These are phyloP conservation scores for Aspergillus homomorphus DNA, from an alignment of 495 filamentous ascomycete genomes.

Conservation along the genomic window DNA sequence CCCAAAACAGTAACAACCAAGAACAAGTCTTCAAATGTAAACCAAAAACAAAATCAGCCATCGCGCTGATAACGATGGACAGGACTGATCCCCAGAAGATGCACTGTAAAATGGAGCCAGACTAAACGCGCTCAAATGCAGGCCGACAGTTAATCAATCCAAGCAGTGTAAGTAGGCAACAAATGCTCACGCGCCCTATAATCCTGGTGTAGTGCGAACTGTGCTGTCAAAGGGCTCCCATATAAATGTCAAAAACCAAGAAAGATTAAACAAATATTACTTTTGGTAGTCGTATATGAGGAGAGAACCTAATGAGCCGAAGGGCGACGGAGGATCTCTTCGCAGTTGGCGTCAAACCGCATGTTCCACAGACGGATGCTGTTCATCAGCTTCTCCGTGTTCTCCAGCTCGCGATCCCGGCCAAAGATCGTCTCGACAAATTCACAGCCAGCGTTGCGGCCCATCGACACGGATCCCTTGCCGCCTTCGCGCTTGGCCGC, in stretches of 20 bases:
- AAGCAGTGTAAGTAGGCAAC: neutral
- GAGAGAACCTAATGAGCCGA: slow-evolving; percentile 7
- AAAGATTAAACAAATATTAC: slow-evolving; percentile 6
- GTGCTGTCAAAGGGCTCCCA: neutral
- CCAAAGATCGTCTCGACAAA: slow-evolving; percentile 98
- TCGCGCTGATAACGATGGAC: slow-evolving; percentile 16
- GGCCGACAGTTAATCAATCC: slow-evolving; percentile 14
- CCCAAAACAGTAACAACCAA: slow-evolving; percentile 20
- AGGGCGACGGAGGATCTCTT: slow-evolving; percentile 70
- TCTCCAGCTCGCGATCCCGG: slow-evolving; percentile 83
- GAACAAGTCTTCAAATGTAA: slow-evolving; percentile 8
- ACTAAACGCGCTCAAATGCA: slow-evolving; percentile 30
- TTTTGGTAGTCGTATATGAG: slow-evolving; percentile 12
- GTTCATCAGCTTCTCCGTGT: slow-evolving; percentile 94
- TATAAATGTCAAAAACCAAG: neutral
- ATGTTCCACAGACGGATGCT: slow-evolving; percentile 90
- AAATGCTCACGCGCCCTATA: neutral
- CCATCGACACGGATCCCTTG: slow-evolving; percentile 67
- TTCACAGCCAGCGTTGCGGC: slow-evolving; percentile 89
- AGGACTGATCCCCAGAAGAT: slow-evolving; percentile 15
- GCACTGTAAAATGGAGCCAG: slow-evolving; percentile 18
- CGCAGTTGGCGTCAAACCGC: slow-evolving; percentile 95
- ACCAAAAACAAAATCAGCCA: slow-evolving; percentile 27
- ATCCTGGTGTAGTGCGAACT: neutral
- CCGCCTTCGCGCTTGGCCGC: slow-evolving; percentile 64